A percentile compares a stretch with the other conserved stretches of the same genome.
These are phyloP conservation scores for Phialophora macrospora DNA, from an alignment of 2,329 filamentous ascomycete genomes.

Conservation along the genomic window DNA sequence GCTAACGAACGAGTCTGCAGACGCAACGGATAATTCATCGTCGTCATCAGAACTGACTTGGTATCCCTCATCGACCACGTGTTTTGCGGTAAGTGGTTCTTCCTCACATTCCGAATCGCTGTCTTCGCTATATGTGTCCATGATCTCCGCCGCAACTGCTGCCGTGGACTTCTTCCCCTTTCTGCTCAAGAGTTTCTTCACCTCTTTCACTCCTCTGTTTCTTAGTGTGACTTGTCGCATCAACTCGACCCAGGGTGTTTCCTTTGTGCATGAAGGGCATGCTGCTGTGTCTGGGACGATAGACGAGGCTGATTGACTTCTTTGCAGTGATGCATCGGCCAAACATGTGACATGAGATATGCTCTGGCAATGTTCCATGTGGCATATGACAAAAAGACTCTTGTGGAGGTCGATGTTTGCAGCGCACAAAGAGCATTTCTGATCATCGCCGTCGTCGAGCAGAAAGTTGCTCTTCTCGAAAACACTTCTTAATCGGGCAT, in stretches of 20 bases:
- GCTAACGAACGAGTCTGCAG: conserved; percentile 30
- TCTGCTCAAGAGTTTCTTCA: conserved; percentile 69
- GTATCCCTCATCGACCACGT: conserved; percentile 32
- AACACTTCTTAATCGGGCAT: conserved; percentile 55
- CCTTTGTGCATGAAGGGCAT: conserved; percentile 71
- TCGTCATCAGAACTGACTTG: conserved; percentile 32
- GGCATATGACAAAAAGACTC: conserved; percentile 59
- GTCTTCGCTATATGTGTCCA: conserved; percentile 31
- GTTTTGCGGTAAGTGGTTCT: conserved; percentile 22
- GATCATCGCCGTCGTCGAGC: conserved; percentile 46
- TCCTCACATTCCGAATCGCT: conserved; percentile 33
- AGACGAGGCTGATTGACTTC: conserved; percentile 45
- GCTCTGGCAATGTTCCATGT: conserved; percentile 53
- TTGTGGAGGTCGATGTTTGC: conserved; percentile 45
- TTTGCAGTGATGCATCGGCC: conserved; percentile 56
- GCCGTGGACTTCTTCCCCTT: conserved; percentile 43
- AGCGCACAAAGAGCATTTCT: conserved; percentile 58
- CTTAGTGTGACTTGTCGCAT: conserved; percentile 82
- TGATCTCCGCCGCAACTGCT: conserved; percentile 40
- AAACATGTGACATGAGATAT: conserved; percentile 63
- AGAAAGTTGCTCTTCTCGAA: conserved; percentile 58
- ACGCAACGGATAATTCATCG: conserved; percentile 39
- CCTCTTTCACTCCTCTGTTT: conserved; percentile 69
- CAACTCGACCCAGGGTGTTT: conserved; percentile 73
- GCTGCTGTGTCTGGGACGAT: conserved; percentile 70